Percentiles rank a stretch among this genome's conserved stretches.
Evolutionary conservation across 164 flowering plant species (phyloP).

Genomic region (Protea cynaroides): DNA sequence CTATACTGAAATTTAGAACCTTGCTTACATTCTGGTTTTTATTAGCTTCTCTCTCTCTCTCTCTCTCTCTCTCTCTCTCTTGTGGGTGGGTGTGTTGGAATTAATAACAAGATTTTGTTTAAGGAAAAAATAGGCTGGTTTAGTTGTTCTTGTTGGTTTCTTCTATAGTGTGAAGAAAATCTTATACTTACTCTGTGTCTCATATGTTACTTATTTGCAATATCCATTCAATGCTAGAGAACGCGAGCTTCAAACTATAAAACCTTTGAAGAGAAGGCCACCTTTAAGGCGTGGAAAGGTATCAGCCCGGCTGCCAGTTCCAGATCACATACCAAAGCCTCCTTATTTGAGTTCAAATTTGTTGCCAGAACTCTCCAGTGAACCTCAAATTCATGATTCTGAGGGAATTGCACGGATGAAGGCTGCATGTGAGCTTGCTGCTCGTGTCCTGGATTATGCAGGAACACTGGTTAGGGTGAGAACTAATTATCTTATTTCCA

Average conservation of each 20-base stretch:
- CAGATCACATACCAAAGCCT: constrained; percentile 84
- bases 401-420: constrained; percentile 76
- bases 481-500: background rate
- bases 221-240: constrained; percentile 28
- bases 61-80: too few relatives aligned
- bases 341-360: constrained; percentile 55
- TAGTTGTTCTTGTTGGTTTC: background rate
- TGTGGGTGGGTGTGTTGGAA: too few relatives aligned
- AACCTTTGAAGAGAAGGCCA: constrained; percentile 34
- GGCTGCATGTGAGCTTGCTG: constrained; percentile 91
- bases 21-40: background rate
- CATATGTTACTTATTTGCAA: background rate
- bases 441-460: constrained; percentile 77
- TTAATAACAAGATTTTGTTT: too few relatives aligned
- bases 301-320: constrained; percentile 66
- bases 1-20: too few relatives aligned
- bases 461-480: constrained; percentile 90
- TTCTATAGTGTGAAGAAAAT: background rate
- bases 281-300: constrained; percentile 82
- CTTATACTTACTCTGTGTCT: background rate
- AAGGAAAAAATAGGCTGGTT: background rate
- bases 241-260: constrained; percentile 41
- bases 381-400: constrained; percentile 66
- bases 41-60: too few relatives aligned
- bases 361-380: constrained; percentile 65